Percentiles rank a stretch among this genome's conserved stretches.
Conservation (phyloP, 176 grass and related monocot genomes). For the Guadua angustifolia region DNA sequence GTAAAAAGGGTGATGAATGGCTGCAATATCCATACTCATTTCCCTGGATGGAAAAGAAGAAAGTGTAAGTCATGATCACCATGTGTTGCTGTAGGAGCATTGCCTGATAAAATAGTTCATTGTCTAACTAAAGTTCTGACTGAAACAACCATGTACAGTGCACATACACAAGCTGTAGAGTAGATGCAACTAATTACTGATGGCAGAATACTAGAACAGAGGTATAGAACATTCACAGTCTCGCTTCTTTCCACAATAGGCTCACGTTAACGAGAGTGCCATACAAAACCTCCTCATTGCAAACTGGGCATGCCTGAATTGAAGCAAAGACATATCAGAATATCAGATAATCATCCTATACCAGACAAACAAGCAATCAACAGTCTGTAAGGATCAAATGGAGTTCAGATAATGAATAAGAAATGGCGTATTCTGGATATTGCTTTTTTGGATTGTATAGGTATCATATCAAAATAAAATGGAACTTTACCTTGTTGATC, state of each 20-base stretch:
- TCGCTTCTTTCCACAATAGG: constrained; percentile 26
- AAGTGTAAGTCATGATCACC: constrained; percentile 32
- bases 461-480: neutral
- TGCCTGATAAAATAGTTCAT: constrained; percentile 2
- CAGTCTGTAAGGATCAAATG: neutral
- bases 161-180: neutral
- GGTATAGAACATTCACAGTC: constrained; percentile 1
- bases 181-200: neutral
- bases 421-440: neutral
- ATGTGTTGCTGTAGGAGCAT: constrained; percentile 38
- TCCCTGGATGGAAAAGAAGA: constrained; percentile 38
- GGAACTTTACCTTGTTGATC: constrained; percentile 72
- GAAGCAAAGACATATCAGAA: constrained; percentile 32
- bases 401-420: constrained; percentile 25
- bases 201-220: neutral
- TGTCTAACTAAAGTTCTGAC: neutral
- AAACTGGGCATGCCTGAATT: constrained; percentile 74
- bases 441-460: constrained; percentile 1
- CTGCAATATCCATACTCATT: constrained; percentile 37
- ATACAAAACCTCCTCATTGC: constrained; percentile 56
- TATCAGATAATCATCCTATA: constrained; percentile 29
- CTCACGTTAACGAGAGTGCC: neutral
- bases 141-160: neutral
- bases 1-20: constrained; percentile 38
- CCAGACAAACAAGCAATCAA: neutral